Evolutionary conservation across 768 basidiomycete genomes (phyloP).

Genomic region (Clavaria fumosa): DNA sequence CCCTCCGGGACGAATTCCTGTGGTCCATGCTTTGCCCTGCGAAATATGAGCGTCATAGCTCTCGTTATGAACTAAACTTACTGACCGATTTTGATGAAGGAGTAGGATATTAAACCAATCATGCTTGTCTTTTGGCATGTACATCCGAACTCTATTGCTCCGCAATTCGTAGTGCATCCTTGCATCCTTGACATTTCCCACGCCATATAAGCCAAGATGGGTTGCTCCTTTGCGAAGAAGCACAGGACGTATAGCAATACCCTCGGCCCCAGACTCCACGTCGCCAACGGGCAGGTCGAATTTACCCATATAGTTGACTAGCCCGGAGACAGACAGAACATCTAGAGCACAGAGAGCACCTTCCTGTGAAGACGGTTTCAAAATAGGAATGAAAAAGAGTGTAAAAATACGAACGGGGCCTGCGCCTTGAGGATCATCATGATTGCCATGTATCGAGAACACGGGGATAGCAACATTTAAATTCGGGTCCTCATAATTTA

Average conservation of each 20-base stretch:
- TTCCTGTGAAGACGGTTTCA: conserved; percentile 33
- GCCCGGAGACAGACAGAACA: conserved; percentile 82
- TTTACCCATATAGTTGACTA: conserved; percentile 97
- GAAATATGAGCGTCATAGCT: background rate
- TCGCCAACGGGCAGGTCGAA: conserved; percentile 70
- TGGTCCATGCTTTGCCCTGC: conserved; percentile 84
- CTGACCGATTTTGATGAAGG: conserved; percentile 91
- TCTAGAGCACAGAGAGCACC: conserved; percentile 94
- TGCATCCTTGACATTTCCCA: conserved; percentile 93
- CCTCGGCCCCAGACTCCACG: conserved; percentile 45
- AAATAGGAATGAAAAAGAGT: background rate
- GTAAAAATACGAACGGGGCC: conserved; percentile 47
- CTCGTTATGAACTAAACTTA: conserved; percentile 3
- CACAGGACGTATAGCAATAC: conserved; percentile 82
- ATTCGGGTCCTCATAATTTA: conserved; percentile 96
- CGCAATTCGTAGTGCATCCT: conserved; percentile 93
- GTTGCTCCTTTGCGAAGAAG: conserved; percentile 81
- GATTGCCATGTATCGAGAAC: conserved; percentile 98
- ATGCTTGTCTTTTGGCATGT: conserved; percentile 80
- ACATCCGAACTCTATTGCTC: conserved; percentile 92
- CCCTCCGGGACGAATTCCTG: conserved; percentile 92
- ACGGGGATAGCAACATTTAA: conserved; percentile 92
- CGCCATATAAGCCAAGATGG: conserved; percentile 80
- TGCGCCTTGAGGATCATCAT: conserved; percentile 96
- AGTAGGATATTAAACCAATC: conserved; percentile 93